These are phyloP conservation scores for Hortiboletus campestris DNA, from an alignment of 768 basidiomycete genomes.

Conservation along the genomic window DNA sequence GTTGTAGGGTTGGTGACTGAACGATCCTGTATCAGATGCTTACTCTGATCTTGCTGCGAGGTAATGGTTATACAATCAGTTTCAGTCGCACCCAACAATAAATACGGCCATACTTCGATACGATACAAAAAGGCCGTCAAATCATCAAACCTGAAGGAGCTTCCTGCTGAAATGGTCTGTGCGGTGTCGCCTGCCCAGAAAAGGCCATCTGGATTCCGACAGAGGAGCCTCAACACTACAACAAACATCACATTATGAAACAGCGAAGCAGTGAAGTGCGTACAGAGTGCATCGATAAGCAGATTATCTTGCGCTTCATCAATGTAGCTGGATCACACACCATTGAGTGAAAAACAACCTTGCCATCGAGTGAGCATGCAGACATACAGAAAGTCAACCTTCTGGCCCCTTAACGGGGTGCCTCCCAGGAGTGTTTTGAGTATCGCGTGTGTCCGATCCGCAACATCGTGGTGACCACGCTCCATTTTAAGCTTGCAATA, in stretches of 20 bases:
- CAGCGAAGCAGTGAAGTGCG: constrained; percentile 9
- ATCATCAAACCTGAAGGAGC: constrained; percentile 69
- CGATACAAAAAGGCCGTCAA: constrained; percentile 65
- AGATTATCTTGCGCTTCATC: constrained; percentile 77
- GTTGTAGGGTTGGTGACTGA: constrained; percentile 30
- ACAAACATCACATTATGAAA: constrained; percentile 5
- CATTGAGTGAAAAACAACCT: background rate
- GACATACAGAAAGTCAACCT: constrained; percentile 56
- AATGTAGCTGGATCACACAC: constrained; percentile 44
- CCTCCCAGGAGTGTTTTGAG: constrained; percentile 34
- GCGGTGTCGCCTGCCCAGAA: constrained; percentile 84
- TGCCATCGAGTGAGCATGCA: background rate
- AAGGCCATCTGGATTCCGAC: constrained; percentile 60
- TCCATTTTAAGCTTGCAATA: constrained; percentile 49
- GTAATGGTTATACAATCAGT: background rate
- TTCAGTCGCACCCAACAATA: background rate
- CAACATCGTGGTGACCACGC: constrained; percentile 48
- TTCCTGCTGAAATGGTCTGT: constrained; percentile 73
- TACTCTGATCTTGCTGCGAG: constrained; percentile 22
- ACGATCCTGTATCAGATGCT: constrained; percentile 8
- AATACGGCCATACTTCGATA: constrained; percentile 46
- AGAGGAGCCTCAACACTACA: constrained; percentile 61
- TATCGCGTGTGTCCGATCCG: constrained; percentile 62
- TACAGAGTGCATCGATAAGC: constrained; percentile 60
- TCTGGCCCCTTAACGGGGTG: constrained; percentile 36